Evolutionary conservation across 78 protist genomes (phyloP), one percentile per base, ranked within the genome.

Genomic region (Cyanophora paradoxa): DNA sequence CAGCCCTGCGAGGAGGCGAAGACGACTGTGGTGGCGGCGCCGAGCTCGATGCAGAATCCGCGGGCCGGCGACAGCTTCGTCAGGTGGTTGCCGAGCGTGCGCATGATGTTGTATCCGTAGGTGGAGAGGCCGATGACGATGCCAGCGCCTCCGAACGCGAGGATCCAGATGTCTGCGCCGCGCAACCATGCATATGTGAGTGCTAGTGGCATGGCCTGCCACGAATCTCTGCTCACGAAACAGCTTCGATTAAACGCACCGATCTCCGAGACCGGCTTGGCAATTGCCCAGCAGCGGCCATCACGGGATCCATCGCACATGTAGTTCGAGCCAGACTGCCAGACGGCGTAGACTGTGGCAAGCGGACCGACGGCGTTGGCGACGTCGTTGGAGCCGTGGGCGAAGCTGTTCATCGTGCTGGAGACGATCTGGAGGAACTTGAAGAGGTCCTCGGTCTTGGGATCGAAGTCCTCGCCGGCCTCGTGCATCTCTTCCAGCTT

Each of bases 301-400:
- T n/a, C n/a, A n/a, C n/a, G n/a, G n/a, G n/a, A n/a, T n/a, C n/a
- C n/a, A n/a, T n/a, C n/a, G n/a, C n/a, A n/a, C n/a, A n/a, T n/a
- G n/a, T n/a, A n/a, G n/a, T n/a, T n/a, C n/a, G n/a, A n/a, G n/a
- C n/a, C n/a, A n/a, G n/a, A n/a, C n/a, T n/a, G n/a, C n/a, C n/a
- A 62, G 30, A 62, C 68, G 37, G 26, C 26, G 44, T 42, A 62
- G n/a, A 62, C 74, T 22, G 74, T 31, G 17, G 74, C 74, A 10
- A 68, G 74, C 1, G 62, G 78, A 16, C 68, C 58, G 58, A 73
- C 42, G 59, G 86, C 64, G 74, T 74, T 81, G 40, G 76, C 74
- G 10, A 76, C 75, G 50, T 82, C 82, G 54, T 76, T 76, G 67
- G 79, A 63, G 8, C 87, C 87, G 74, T 76, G 82, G 14, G 81